Evolutionary conservation across 2,329 filamentous ascomycete genomes (phyloP), one percentile per base, ranked within the genome.

Genomic region (Fusarium sororula): DNA sequence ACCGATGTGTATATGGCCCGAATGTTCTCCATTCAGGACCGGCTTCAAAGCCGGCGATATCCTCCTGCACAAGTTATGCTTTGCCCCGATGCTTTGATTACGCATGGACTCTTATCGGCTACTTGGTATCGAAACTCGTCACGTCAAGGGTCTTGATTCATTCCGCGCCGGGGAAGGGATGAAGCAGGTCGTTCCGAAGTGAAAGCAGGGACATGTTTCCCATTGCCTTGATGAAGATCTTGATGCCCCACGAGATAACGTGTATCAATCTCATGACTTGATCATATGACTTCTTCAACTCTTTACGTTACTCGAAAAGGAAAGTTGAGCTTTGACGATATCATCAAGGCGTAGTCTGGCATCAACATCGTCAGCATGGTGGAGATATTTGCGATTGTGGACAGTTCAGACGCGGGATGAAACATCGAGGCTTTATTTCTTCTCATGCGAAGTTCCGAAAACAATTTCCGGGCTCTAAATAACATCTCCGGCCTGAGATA

Each of bases 1-100:
- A 61, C 42, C 61, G 64, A 37, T 60, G 44, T 38, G 28, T 47
- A 38, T 58, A 37, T 54, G 47, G 45, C 65, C 59, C 55, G 63
- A 50, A 55, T 63, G 22, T 51, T 51, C 56, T 62, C 66, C 55
- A 63, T 58, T n/a, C 32, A 32, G 18, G 26, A 39, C 47, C 45
- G 60, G 28, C 41, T 50, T 58, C 55, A 66, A 62, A 67, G 66
- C 73, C 73, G 75, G 35, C 42, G 65, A 63, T 69, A 72, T 68
- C 74, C 74, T 65, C 18, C 5, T 22, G 38, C 20, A 42, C 32
- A 17, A 47, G 35, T 51, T 53, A 14, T 42, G 42, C 30, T 37
- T 53, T 53, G 44, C 44, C 57, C 48, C 39, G 44, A 26, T 35
- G 4, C 55, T 53, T 8, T 66, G 20, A 75, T 65, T 75, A 55